Conservation (phyloP, 345 rosid genomes). For the Camelina laxa region DNA sequence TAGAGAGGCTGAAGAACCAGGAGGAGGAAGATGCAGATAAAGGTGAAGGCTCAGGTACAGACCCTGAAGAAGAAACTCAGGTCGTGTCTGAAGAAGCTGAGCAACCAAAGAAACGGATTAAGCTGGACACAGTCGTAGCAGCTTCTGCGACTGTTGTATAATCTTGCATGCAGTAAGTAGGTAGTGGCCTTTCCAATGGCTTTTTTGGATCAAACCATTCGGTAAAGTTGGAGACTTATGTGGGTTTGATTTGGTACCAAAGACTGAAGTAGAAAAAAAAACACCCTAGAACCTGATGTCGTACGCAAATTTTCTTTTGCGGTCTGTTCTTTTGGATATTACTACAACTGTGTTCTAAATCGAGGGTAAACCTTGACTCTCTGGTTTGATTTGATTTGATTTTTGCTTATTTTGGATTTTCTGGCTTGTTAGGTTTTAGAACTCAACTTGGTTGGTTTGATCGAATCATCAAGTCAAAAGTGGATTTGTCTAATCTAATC, state of each 20-base stretch:
- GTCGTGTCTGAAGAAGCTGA: background rate
- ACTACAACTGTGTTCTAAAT: background rate
- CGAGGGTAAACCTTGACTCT: background rate
- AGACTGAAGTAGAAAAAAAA: background rate
- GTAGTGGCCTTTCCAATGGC: background rate
- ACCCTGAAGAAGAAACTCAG: background rate
- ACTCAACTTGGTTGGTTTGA: too few species aligned
- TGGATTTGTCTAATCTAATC: too few species aligned
- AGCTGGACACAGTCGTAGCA: background rate
- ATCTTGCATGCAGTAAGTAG: background rate
- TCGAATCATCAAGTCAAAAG: too few species aligned
- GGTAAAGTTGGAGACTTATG: background rate
- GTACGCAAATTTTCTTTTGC: background rate
- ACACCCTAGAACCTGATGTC: background rate
- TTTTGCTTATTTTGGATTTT: background rate
- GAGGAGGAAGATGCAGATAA: background rate
- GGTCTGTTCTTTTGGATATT: background rate
- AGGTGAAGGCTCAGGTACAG: background rate
- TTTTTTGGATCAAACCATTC: background rate
- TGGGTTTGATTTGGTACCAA: background rate
- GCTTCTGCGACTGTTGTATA: background rate
- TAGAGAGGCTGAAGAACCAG: slow-evolving; percentile 52
- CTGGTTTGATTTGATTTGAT: background rate
- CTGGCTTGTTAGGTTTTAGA: background rate
- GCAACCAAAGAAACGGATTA: background rate